A percentile compares a stretch with the other conserved stretches of the same genome.
Conservation (phyloP, 1,284 basidiomycete species). For the Chiua sp. region DNA sequence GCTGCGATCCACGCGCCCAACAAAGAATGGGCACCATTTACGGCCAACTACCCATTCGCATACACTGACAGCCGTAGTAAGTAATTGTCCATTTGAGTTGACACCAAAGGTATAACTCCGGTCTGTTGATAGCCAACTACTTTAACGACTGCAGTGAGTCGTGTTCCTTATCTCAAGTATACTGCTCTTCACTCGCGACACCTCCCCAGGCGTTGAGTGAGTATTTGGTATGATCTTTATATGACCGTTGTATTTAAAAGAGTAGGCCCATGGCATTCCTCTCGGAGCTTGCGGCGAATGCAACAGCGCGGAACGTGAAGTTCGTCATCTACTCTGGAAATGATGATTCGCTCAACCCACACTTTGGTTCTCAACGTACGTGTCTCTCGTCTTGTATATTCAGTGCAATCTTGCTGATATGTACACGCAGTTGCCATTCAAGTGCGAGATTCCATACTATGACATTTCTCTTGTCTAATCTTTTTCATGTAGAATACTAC, state of each 20-base stretch:
- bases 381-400: not conserved
- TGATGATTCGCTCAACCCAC: slow-evolving; percentile 67
- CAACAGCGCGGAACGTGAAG: slow-evolving; percentile 50
- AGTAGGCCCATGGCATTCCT: slow-evolving; percentile 67
- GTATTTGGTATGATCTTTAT: slow-evolving; percentile 20
- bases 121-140: slow-evolving; percentile 7
- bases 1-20: slow-evolving; percentile 71
- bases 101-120: slow-evolving; percentile 7
- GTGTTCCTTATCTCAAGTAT: not conserved
- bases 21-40: not conserved
- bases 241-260: slow-evolving; percentile 9
- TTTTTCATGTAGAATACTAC: slow-evolving; percentile 64
- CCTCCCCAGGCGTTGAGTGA: slow-evolving; percentile 52
- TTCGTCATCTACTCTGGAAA: slow-evolving; percentile 71
- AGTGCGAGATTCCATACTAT: slow-evolving; percentile 34
- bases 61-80: slow-evolving; percentile 29
- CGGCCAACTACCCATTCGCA: slow-evolving; percentile 47
- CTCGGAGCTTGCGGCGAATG: slow-evolving; percentile 65
- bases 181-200: not conserved
- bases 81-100: slow-evolving; percentile 12
- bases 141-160: slow-evolving; percentile 50
- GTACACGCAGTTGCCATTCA: slow-evolving; percentile 60
- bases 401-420: slow-evolving; percentile 16
- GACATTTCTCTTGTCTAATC: not conserved
- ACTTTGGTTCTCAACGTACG: slow-evolving; percentile 66